Percentiles rank a stretch among this genome's conserved stretches.
phyloP scores from a whole-genome alignment of 148 eudicot genomes.

The Cornus kousa region DNA sequence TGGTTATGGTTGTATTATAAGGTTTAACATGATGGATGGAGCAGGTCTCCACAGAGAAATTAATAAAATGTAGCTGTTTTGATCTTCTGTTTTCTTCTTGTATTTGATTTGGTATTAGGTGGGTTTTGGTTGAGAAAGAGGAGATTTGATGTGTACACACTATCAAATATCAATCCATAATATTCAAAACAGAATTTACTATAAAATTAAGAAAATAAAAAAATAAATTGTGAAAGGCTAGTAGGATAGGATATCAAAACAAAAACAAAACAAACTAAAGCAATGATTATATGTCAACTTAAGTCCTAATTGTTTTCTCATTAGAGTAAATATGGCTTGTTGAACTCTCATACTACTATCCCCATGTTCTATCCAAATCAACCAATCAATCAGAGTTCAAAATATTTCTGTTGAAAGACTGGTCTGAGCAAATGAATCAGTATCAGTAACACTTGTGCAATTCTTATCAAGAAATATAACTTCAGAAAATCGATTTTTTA shows the following conservation, averaged over 20 bases:
- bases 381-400: too few relatives aligned
- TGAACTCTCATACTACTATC: too few relatives aligned
- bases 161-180: constrained; percentile 12
- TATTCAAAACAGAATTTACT: constrained; percentile 17
- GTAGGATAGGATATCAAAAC: background rate
- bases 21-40: constrained; percentile 3
- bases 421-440: too few relatives aligned
- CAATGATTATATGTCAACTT: too few relatives aligned
- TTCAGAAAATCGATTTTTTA: too few relatives aligned
- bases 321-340: background rate
- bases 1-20: constrained; percentile 21
- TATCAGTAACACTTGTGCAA: too few relatives aligned
- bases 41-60: constrained; percentile 22
- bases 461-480: too few relatives aligned
- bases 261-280: background rate
- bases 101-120: constrained; percentile 59
- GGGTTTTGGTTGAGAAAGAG: constrained; percentile 50
- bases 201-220: background rate
- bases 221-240: background rate
- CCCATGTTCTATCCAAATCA: too few relatives aligned
- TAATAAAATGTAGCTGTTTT: constrained; percentile 34
- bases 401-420: too few relatives aligned
- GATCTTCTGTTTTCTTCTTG: constrained; percentile 41
- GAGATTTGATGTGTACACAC: constrained; percentile 15
- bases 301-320: background rate